Evolutionary conservation across 108 stramenopile species (phyloP).

Genomic region (Fragilariopsis cylindrus): DNA sequence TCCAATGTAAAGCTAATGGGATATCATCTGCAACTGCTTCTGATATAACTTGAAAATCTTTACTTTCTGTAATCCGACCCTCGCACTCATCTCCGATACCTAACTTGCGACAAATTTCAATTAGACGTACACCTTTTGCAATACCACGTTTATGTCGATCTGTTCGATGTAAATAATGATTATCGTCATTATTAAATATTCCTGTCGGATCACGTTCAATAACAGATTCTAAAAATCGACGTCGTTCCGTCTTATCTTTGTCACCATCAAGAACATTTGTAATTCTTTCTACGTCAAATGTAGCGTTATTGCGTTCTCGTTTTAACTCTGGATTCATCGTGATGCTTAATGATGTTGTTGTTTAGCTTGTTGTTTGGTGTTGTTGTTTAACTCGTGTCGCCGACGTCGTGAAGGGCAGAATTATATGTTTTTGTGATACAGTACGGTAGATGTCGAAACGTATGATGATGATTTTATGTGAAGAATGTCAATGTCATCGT

Average conservation of each 20-base stretch:
- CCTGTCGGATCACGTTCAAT: slow-evolving; percentile 64
- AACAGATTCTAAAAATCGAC: slow-evolving; percentile 66
- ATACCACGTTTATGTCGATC: slow-evolving; percentile 76
- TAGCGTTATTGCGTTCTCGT: slow-evolving; percentile 56
- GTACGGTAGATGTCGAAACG: too few species aligned
- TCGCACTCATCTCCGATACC: slow-evolving; percentile 60
- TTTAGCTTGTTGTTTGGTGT: too few species aligned
- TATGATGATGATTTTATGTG: too few species aligned
- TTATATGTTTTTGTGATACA: too few species aligned
- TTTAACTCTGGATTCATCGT: slow-evolving; percentile 61
- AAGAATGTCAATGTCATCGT: too few species aligned
- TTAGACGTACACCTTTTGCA: slow-evolving; percentile 80
- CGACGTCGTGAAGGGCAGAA: too few species aligned
- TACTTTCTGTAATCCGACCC: slow-evolving; percentile 54
- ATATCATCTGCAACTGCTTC: slow-evolving; percentile 71
- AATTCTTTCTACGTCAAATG: slow-evolving; percentile 60
- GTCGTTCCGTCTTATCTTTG: slow-evolving; percentile 37
- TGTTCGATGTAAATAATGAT: slow-evolving; percentile 78
- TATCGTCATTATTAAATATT: slow-evolving; percentile 73
- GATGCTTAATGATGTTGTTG: too few species aligned
- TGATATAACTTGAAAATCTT: slow-evolving; percentile 63
- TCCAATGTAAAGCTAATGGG: slow-evolving; percentile 79
- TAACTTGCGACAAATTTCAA: slow-evolving; percentile 79
- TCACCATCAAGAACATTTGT: slow-evolving; percentile 82
- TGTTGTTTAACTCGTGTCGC: too few species aligned